phyloP scores from a whole-genome alignment of 2,329 filamentous ascomycete species.

The Camptophora hylomeconis region DNA sequence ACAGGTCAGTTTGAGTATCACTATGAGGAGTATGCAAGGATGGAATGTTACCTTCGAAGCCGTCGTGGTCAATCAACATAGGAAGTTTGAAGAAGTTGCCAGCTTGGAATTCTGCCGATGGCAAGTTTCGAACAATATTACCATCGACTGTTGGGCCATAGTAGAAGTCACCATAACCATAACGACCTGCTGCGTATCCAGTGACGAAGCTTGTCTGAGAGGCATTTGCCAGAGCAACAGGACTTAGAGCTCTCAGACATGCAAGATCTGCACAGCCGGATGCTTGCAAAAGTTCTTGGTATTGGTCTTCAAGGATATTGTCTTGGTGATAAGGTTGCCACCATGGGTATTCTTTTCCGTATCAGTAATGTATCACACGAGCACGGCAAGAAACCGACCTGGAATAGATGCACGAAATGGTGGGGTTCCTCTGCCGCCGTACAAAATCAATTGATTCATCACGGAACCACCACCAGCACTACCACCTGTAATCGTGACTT shows the following conservation, averaged over 20 bases:
- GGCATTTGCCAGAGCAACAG: slow-evolving; percentile 4
- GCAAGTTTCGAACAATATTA: slow-evolving; percentile 21
- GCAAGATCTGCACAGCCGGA: slow-evolving; percentile 28
- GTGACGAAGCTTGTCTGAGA: slow-evolving; percentile 6
- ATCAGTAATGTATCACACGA: too few relatives aligned
- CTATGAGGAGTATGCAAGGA: too few relatives aligned
- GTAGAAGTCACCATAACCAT: slow-evolving; percentile 8
- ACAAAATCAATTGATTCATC: slow-evolving; percentile 23
- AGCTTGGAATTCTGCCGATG: slow-evolving; percentile 20
- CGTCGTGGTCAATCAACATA: slow-evolving; percentile 23
- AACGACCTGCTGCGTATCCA: slow-evolving; percentile 5
- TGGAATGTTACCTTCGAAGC: slow-evolving; percentile 26
- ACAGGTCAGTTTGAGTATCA: too few relatives aligned
- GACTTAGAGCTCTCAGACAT: slow-evolving; percentile 5
- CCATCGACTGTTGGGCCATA: slow-evolving; percentile 21
- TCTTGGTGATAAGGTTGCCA: slow-evolving; percentile 22
- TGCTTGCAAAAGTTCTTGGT: slow-evolving; percentile 30
- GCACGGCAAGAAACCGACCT: too few relatives aligned
- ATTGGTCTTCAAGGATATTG: slow-evolving; percentile 21
- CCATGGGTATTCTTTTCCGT: too few relatives aligned
- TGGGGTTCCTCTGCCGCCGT: slow-evolving; percentile 24
- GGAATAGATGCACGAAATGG: slow-evolving; percentile 32
- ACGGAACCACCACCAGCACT: slow-evolving; percentile 9
- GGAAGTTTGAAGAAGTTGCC: slow-evolving; percentile 22
- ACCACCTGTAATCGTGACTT: slow-evolving; percentile 26